Evolutionary conservation across 2,329 filamentous ascomycete species (phyloP), one percentile per base, ranked within the genome.

Genomic region (Dothidotthia symphoricarpi): DNA sequence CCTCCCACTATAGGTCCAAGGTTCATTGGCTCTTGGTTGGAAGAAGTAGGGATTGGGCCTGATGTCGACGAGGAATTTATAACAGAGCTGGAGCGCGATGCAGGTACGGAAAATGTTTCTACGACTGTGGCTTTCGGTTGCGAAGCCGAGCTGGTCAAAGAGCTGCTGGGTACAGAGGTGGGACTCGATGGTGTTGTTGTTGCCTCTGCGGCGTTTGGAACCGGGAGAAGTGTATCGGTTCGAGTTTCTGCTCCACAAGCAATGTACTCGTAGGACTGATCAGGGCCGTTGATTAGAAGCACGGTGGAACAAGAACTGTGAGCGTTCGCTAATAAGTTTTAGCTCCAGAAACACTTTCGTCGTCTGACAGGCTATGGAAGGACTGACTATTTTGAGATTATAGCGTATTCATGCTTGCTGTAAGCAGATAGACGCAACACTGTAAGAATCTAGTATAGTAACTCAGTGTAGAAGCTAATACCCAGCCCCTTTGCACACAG

Each of bases 211-310:
- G 29, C 9, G 16, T 41, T 47, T 13, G 38, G 24, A 26, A 17
- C 24, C 12, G 35, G 34, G 13, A 34, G 31, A 11, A 45, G 33
- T 16, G 19, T 49, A 26, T 41, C 34, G 25, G 37, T 41, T 28
- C 12, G 31, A 25, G 34, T 32, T 19, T 31, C 30, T 16, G 17
- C 31, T 39, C 45, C 48, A 24, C 48, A 49, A 24, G 45, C 48
- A 30, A 49, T 46, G 28, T 49, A 49, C 28, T 43, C 37, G 27
- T 29, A 51, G n/a, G 40, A 37, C 25, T 51, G 45, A 34, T 47
- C 45, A 17, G 37, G 37, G 1, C 40, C 45, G 26, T 48, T 44
- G 15, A 46, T 39, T 5, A 49, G 26, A 10, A 49, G 31, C 8
- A 35, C 37, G 24, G 42, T 48, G 19, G 45, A 49, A 24, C 48